These are phyloP conservation scores for Fusarium pseudoanthophilum DNA, from an alignment of 2,329 filamentous ascomycete genomes.

Conservation along the genomic window DNA sequence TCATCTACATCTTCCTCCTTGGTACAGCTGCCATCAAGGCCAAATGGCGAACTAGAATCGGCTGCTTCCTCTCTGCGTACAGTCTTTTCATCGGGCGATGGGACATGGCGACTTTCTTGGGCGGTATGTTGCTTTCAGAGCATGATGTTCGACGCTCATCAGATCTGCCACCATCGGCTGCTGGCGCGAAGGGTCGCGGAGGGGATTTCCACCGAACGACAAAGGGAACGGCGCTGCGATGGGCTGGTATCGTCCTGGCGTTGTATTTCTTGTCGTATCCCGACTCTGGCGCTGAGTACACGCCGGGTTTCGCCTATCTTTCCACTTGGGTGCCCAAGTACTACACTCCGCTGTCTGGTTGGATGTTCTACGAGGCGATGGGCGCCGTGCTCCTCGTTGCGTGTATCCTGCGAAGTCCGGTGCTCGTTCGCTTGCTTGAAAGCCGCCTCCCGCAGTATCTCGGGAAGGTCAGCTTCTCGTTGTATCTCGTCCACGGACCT, in stretches of 20 bases:
- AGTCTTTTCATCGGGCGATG: conserved; percentile 51
- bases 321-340: conserved; percentile 50
- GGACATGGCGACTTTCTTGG: conserved; percentile 55
- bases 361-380: conserved; percentile 55
- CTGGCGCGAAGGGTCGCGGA: conserved; percentile 10
- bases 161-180: conserved; percentile 30
- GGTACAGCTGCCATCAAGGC: conserved; percentile 52
- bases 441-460: conserved; percentile 50
- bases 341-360: conserved; percentile 50
- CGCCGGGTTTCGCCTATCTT: conserved; percentile 51
- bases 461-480: conserved; percentile 53
- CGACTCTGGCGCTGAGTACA: conserved; percentile 52
- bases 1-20: conserved; percentile 54
- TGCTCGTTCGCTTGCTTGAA: conserved; percentile 47
- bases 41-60: conserved; percentile 48
- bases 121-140: conserved; percentile 52
- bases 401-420: conserved; percentile 49
- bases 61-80: conserved; percentile 47
- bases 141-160: conserved; percentile 47
- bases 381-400: conserved; percentile 52
- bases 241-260: conserved; percentile 46
- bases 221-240: conserved; percentile 39
- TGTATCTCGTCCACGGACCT: conserved; percentile 63
- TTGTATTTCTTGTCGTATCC: conserved; percentile 55
- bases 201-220: conserved; percentile 12